phyloP scores from a whole-genome alignment of 169 alveolate species.

The Plasmodium coatneyi region DNA sequence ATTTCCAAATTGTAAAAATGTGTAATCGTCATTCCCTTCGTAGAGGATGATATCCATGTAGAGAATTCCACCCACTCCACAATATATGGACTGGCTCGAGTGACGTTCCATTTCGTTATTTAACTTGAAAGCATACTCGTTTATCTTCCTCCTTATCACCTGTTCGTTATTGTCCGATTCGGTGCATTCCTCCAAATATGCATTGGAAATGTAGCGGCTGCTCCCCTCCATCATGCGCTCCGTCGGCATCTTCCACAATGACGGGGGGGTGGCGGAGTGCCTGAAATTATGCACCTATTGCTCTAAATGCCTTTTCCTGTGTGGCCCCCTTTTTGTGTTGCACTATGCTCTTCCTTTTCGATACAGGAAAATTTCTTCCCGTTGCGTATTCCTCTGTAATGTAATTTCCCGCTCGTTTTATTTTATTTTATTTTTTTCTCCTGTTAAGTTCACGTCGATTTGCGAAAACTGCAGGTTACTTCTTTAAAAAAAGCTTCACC shows the following conservation, averaged over 20 bases:
- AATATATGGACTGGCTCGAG: conserved; percentile 31
- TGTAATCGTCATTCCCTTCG: conserved; percentile 20
- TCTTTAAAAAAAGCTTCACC: background rate
- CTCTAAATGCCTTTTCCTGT: background rate
- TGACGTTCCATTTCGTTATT: conserved; percentile 15
- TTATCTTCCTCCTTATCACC: conserved; percentile 33
- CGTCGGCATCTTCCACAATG: background rate
- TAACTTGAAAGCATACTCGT: conserved; percentile 13
- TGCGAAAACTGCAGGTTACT: background rate
- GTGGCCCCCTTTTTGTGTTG: background rate
- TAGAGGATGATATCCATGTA: conserved; percentile 51
- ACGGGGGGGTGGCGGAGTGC: background rate
- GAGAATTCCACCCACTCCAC: conserved; percentile 66
- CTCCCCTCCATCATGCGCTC: conserved; percentile 1
- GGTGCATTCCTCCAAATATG: conserved; percentile 20
- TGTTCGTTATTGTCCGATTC: conserved; percentile 8
- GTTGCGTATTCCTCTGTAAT: background rate
- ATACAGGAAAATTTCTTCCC: background rate
- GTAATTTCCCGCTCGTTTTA: background rate
- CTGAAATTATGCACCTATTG: background rate
- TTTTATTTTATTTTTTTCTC: background rate
- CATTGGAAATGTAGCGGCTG: conserved; percentile 20
- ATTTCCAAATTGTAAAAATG: conserved; percentile 31
- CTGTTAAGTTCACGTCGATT: background rate
- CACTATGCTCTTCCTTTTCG: background rate